phyloP scores from a whole-genome alignment of 345 rosid genomes.

The Gossypium bickii region DNA sequence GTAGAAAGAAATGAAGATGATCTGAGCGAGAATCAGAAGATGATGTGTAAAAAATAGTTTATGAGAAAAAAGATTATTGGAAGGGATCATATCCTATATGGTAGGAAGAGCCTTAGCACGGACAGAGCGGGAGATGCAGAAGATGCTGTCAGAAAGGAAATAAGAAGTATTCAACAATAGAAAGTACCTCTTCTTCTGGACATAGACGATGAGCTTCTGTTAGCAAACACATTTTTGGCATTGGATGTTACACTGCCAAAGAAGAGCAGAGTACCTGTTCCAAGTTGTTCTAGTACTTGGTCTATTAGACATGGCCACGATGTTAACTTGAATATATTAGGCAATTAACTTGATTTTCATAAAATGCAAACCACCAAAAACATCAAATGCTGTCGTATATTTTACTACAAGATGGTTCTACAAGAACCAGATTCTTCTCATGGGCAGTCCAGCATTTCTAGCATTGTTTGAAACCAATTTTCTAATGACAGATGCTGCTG shows the following conservation, averaged over 20 bases:
- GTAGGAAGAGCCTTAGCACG: too few species aligned
- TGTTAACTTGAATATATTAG: not conserved
- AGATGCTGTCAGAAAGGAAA: constrained; percentile 14
- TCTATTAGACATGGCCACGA: not conserved
- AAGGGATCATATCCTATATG: too few species aligned
- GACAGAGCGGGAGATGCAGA: too few species aligned
- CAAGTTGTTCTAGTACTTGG: too few species aligned
- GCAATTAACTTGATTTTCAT: not conserved
- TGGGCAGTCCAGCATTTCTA: not conserved
- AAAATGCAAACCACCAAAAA: not conserved
- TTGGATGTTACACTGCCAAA: constrained; percentile 48
- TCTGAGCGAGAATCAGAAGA: too few species aligned
- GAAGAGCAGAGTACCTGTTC: constrained; percentile 19
- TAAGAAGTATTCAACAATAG: constrained; percentile 26
- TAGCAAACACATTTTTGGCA: constrained; percentile 76
- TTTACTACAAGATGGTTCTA: constrained; percentile 10
- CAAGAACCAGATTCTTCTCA: not conserved
- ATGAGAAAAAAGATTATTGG: too few species aligned
- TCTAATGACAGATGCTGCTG: not conserved
- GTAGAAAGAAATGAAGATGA: too few species aligned
- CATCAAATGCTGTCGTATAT: not conserved
- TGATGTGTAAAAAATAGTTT: too few species aligned
- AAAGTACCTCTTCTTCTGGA: constrained; percentile 43
- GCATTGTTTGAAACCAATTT: not conserved
- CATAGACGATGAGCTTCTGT: constrained; percentile 61